Evolutionary conservation across 2,329 filamentous ascomycete genomes (phyloP), one percentile per base, ranked within the genome.

Genomic region (Colletotrichum cereale): DNA sequence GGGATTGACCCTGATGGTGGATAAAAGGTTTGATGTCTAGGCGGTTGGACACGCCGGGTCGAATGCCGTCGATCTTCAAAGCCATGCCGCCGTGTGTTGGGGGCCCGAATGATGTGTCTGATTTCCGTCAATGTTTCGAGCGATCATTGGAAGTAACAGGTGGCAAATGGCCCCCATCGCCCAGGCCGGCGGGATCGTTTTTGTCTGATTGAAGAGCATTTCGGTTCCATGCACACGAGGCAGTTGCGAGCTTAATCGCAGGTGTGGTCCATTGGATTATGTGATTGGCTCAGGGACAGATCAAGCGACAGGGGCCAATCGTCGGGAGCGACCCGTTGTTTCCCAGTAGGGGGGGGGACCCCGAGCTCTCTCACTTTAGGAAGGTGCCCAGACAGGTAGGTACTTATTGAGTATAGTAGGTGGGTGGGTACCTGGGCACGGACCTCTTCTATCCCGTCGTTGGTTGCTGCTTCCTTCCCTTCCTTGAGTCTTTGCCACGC

Each of bases 281-380:
- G 10, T 72, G 61, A 72, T 72, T 72, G 70, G 70, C 7, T 57
- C 21, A 14, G 31, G 44, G 18, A 31, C 36, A 26, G 26, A 34
- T 50, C 34, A 5, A 26, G 60, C 61, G 60, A 66, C 66, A 66
- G 70, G 70, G 68, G 55, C 24, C 44, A 50, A 16, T 48, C 24
- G 12, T 60, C 66, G 66, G 66, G 66, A 72, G 47, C 40, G 66
- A 72, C 70, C 70, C 70, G 66, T 72, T 66, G 60, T 71, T 71
- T 66, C 66, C 68, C 50, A 53, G 42, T 67, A 67, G 29, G 68
- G 67, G 47, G 67, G 29, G 68, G 67, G 47, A 44, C 36, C 29
- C 56, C 34, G 36, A 53, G 36, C 47, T 66, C 44, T 42, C 61
- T 47, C 44, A 24, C 10, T 47, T 47, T 24, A 12, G 44, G n/a